These are phyloP conservation scores for Penicillium vulpinum DNA, from an alignment of 2,329 filamentous ascomycete genomes.

Conservation along the genomic window DNA sequence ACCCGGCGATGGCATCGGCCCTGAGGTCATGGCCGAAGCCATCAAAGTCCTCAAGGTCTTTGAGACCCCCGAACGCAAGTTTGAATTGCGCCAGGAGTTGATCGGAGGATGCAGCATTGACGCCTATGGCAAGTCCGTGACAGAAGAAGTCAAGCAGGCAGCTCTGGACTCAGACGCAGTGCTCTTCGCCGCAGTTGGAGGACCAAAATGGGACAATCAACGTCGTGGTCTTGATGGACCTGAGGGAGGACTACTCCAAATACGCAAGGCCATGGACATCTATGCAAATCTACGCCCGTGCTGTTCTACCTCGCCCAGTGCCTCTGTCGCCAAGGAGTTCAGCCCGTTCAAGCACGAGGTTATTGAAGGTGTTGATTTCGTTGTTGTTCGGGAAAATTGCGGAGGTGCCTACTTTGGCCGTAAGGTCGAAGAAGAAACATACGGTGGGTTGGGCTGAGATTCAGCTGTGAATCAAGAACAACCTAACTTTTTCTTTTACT, in stretches of 20 bases:
- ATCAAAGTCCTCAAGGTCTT: conserved; percentile 70
- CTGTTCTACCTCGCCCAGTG: conserved; percentile 70
- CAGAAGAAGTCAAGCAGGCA: conserved; percentile 73
- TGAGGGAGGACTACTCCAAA: conserved; percentile 79
- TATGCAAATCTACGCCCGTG: conserved; percentile 88
- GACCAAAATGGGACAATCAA: conserved; percentile 82
- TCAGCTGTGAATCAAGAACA: conserved; percentile 50
- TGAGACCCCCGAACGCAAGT: conserved; percentile 67
- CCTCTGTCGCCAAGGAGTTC: conserved; percentile 69
- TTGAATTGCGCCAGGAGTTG: conserved; percentile 80
- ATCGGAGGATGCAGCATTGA: conserved; percentile 88
- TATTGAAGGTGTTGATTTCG: conserved; percentile 81
- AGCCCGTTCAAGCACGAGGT: conserved; percentile 81
- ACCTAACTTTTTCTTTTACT: background rate
- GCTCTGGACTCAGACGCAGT: conserved; percentile 81
- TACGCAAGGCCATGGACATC: conserved; percentile 83
- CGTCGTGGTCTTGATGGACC: conserved; percentile 69
- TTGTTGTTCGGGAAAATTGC: conserved; percentile 50
- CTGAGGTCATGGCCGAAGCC: conserved; percentile 60
- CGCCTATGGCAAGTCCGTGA: conserved; percentile 70
- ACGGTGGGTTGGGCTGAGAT: conserved; percentile 25
- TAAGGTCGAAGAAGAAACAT: conserved; percentile 40
- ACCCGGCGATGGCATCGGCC: conserved; percentile 75
- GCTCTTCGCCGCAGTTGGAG: conserved; percentile 84
- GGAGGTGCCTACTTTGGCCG: conserved; percentile 46